Evolutionary conservation across 1,284 basidiomycete species (phyloP), one percentile per base, ranked within the genome.

Genomic region (Rhodofomes roseus): DNA sequence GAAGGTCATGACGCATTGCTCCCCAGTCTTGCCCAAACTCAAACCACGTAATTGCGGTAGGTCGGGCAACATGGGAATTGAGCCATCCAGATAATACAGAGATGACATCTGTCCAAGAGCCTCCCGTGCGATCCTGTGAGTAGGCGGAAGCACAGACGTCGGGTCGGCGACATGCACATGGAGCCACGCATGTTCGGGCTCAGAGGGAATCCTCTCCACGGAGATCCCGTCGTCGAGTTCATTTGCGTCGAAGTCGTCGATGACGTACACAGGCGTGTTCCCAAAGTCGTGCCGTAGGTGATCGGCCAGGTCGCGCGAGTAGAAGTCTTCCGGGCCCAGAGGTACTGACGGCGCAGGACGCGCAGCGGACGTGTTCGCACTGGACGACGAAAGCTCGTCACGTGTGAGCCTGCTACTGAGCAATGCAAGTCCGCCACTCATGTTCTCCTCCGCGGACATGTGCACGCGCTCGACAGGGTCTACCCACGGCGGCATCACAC

Each of bases 211-310:
- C 1, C 74, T 65, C 63, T 96, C 92, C 52, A 98, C 71, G 0
- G 95, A 96, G 37, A 99, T 70, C 1, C 95, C 97, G 72, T 99
- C 97, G 68, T 99, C 97, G 29, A 99, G 82, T 72, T 99, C 97
- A 66, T 90, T 77, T 0, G 97, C 96, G 5, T 68, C 71, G 0
- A 79, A 70, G 65, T 95, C 93, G 71, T 99, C 97, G 58, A 99
- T 90, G 20, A 98, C 91, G 72, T 90, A 98, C 0, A 95, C 93
- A 0, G 86, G 86, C 58, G 91, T 73, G 61, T 86, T 68, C 12
- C 91, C 92, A 72, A 95, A 98, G 74, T 98, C 96, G 68, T 93
- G 86, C 4, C 95, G 88, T 1, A 93, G 72, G 23, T 80, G 74
- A 31, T 87, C 87, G 34, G 86, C 74, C 0, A 82, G 79, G 66